Conservation (phyloP, 768 basidiomycete species). For the Trametes cinnabarina region DNA sequence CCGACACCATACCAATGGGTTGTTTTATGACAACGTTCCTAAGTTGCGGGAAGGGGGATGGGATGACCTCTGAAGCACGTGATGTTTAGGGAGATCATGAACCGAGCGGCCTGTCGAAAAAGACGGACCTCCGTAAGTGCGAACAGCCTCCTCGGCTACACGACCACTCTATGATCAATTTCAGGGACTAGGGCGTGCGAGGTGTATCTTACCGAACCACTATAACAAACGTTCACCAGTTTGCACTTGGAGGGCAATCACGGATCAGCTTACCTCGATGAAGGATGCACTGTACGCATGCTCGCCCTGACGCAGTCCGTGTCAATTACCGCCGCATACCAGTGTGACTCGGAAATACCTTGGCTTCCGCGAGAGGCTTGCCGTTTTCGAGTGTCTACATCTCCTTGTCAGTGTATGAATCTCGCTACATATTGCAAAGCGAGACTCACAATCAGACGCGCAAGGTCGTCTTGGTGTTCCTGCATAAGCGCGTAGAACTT, state of each 20-base stretch:
- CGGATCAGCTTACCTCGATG: slow-evolving; percentile 56
- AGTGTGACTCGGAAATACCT: slow-evolving; percentile 41
- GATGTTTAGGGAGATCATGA: too few relatives aligned
- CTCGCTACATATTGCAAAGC: background rate
- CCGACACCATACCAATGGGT: slow-evolving; percentile 62
- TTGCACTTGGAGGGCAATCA: slow-evolving; percentile 20
- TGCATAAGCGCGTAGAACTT: slow-evolving; percentile 79
- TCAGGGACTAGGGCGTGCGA: background rate
- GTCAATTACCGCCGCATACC: background rate
- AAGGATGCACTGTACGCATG: slow-evolving; percentile 83
- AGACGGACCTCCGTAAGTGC: slow-evolving; percentile 79
- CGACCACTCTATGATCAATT: background rate
- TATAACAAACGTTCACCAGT: slow-evolving; percentile 27
- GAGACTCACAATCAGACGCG: slow-evolving; percentile 72
- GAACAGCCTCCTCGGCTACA: slow-evolving; percentile 85
- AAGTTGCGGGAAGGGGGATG: slow-evolving; percentile 62
- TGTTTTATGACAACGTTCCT: slow-evolving; percentile 94
- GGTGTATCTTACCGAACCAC: slow-evolving; percentile 74
- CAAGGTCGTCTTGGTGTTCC: slow-evolving; percentile 83
- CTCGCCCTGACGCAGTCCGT: slow-evolving; percentile 57
- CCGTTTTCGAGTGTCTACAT: slow-evolving; percentile 91
- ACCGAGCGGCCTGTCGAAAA: background rate
- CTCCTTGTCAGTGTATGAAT: background rate
- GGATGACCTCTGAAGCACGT: slow-evolving; percentile 65
- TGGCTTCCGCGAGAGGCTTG: slow-evolving; percentile 81